phyloP scores from a whole-genome alignment of 805 yeast species.

The Candida tallmaniae region DNA sequence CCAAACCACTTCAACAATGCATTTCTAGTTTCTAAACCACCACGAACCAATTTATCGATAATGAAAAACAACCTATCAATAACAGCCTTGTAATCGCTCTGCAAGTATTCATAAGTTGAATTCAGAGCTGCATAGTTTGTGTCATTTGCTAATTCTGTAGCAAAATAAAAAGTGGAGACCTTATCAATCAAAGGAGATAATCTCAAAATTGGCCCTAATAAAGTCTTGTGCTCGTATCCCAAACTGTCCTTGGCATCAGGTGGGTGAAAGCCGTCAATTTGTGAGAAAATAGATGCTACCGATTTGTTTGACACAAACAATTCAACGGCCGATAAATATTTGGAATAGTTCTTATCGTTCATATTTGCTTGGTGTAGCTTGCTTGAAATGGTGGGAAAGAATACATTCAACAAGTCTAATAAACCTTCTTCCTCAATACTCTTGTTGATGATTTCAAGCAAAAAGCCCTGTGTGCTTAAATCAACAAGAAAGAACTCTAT shows the following conservation, averaged over 20 bases:
- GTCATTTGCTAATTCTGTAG: conserved; percentile 4
- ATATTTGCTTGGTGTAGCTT: conserved; percentile 37
- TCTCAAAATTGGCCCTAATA: conserved; percentile 73
- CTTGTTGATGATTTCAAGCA: conserved; percentile 52
- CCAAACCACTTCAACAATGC: conserved; percentile 67
- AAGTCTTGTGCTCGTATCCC: conserved; percentile 54
- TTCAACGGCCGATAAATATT: conserved; percentile 53
- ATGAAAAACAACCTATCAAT: conserved; percentile 64
- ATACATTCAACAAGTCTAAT: conserved; percentile 52
- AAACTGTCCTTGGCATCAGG: conserved; percentile 36
- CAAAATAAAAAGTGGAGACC: conserved; percentile 45
- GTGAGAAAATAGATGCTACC: conserved; percentile 57
- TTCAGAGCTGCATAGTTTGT: conserved; percentile 24
- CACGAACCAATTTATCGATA: conserved; percentile 70
- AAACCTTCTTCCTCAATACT: conserved; percentile 65
- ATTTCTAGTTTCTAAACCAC: conserved; percentile 59
- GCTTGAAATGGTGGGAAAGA: conserved; percentile 43
- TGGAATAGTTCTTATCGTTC: conserved; percentile 48
- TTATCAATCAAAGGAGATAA: conserved; percentile 66
- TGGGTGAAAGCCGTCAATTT: conserved; percentile 51
- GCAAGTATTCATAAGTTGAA: conserved; percentile 54
- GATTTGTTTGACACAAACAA: conserved; percentile 53
- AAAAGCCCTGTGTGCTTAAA: conserved; percentile 29
- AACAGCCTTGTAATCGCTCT: conserved; percentile 56
- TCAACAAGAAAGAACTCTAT: conserved; percentile 21